A percentile compares a stretch with the other conserved stretches of the same genome.
Evolutionary conservation across 2,329 filamentous ascomycete species (phyloP).

Genomic region (Fusarium incarnatum): DNA sequence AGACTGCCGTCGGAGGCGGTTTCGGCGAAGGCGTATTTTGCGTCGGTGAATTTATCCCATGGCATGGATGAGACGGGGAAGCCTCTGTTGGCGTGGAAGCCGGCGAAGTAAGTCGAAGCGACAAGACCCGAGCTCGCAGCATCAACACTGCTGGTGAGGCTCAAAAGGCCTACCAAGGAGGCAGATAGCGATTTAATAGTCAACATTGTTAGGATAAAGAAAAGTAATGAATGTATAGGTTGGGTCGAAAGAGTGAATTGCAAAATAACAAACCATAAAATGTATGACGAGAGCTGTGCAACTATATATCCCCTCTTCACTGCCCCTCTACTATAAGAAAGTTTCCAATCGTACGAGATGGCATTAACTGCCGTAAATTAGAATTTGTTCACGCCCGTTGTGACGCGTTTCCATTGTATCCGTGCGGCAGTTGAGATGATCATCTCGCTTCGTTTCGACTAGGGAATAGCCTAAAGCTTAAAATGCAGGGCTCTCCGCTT

Average conservation of each 20-base stretch:
- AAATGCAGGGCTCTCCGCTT: background rate
- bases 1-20: slow-evolving; percentile 27
- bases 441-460: background rate
- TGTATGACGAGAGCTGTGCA: background rate
- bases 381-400: slow-evolving; percentile 1
- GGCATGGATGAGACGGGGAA: slow-evolving; percentile 35
- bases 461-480: slow-evolving; percentile 20
- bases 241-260: background rate
- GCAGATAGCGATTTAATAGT: slow-evolving; percentile 21
- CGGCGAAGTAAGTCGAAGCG: slow-evolving; percentile 40
- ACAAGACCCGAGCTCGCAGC: slow-evolving; percentile 9
- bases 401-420: background rate
- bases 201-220: background rate
- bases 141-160: background rate
- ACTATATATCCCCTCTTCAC: slow-evolving; percentile 9
- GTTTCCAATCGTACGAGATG: background rate
- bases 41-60: slow-evolving; percentile 41
- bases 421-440: slow-evolving; percentile 19
- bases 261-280: background rate
- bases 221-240: slow-evolving; percentile 12
- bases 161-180: slow-evolving; percentile 23
- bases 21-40: slow-evolving; percentile 41
- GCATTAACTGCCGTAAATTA: background rate
- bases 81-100: slow-evolving; percentile 36
- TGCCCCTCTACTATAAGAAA: background rate